phyloP scores from a whole-genome alignment of 1,284 basidiomycete species.

The Pseudozyma hubeiensis region DNA sequence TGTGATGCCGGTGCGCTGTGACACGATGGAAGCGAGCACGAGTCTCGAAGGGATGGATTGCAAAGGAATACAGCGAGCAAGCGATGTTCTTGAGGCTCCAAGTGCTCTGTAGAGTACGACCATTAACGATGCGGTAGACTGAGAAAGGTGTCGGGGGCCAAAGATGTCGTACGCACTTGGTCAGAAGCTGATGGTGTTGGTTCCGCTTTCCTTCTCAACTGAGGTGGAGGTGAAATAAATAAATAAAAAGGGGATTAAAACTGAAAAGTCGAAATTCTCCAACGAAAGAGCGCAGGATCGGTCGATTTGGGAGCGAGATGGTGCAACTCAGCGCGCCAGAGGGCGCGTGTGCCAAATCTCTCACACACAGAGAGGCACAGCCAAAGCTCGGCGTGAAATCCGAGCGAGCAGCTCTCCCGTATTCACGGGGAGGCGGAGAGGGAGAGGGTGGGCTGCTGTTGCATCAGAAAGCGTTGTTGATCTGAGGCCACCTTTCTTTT shows the following conservation, averaged over 20 bases:
- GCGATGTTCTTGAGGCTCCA: not conserved
- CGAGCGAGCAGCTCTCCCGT: constrained; percentile 7
- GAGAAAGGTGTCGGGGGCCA: not conserved
- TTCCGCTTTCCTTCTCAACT: not conserved
- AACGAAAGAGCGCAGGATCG: constrained; percentile 7
- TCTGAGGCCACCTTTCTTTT: not conserved
- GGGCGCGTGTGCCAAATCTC: not conserved
- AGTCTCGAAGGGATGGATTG: not conserved
- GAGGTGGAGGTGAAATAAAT: constrained; percentile 20
- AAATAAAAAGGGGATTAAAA: not conserved
- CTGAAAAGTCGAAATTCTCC: not conserved
- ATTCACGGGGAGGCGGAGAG: not conserved
- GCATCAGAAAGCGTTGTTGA: constrained; percentile 7
- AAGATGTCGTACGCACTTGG: constrained; percentile 10
- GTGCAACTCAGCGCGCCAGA: constrained; percentile 10
- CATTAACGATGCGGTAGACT: constrained; percentile 7
- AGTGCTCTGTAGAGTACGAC: not conserved
- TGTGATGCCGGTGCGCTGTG: not conserved
- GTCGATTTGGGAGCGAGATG: constrained; percentile 7
- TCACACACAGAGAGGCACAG: not conserved
- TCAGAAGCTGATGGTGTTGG: constrained; percentile 9
- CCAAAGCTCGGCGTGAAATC: constrained; percentile 10
- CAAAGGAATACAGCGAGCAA: not conserved
- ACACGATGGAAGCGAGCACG: not conserved
- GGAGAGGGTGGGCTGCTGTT: constrained; percentile 1